These are phyloP conservation scores for Hypoxylon trugodes DNA, from an alignment of 495 filamentous ascomycete genomes.

Conservation along the genomic window DNA sequence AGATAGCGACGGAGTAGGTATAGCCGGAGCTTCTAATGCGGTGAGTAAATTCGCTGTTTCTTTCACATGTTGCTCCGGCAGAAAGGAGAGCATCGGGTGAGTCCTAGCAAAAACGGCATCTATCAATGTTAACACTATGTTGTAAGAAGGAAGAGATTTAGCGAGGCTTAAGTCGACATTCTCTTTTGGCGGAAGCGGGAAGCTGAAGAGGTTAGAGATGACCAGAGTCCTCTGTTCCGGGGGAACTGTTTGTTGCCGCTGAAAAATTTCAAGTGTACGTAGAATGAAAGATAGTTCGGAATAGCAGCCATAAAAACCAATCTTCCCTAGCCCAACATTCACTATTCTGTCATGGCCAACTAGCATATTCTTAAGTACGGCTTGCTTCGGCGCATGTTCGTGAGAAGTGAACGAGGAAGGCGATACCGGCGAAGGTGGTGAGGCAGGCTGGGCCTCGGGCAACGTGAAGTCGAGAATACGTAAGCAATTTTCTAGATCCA, in stretches of 20 bases:
- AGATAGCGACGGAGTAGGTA: background rate
- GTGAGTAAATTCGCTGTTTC: background rate
- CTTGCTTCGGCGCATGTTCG: background rate
- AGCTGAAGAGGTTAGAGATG: slow-evolving; percentile 1
- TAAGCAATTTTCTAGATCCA: slow-evolving; percentile 9
- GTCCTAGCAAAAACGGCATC: slow-evolving; percentile 1
- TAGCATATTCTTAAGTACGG: slow-evolving; percentile 2
- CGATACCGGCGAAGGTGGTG: too few species aligned
- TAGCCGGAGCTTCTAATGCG: background rate
- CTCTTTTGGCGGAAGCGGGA: background rate
- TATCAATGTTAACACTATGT: background rate
- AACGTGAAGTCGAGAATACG: slow-evolving; percentile 11
- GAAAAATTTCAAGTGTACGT: slow-evolving; percentile 1
- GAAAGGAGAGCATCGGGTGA: slow-evolving; percentile 10
- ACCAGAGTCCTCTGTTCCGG: background rate
- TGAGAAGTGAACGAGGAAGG: background rate
- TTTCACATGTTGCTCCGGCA: slow-evolving; percentile 2
- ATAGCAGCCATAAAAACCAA: slow-evolving; percentile 1
- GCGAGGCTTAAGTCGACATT: background rate
- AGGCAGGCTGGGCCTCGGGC: background rate
- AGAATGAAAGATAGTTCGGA: slow-evolving; percentile 10
- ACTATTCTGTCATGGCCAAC: slow-evolving; percentile 1
- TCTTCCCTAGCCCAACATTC: background rate
- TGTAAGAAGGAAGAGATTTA: background rate
- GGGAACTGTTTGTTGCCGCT: background rate